phyloP scores from a whole-genome alignment of 169 alveolate species.

The Eimeria praecox region DNA sequence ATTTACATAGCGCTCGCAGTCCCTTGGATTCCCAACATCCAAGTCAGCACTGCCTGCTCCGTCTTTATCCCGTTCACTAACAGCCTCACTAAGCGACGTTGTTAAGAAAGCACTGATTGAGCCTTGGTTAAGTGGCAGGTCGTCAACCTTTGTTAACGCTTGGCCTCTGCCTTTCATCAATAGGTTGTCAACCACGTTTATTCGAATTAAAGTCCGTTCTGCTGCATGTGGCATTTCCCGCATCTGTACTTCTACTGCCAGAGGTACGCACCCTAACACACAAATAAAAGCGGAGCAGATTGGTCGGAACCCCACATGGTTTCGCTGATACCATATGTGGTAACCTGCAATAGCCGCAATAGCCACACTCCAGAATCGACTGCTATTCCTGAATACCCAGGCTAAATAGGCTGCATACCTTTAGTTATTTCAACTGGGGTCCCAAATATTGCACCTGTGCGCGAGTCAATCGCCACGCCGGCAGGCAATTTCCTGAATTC shows the following conservation, averaged over 20 bases:
- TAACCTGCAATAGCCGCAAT: background rate
- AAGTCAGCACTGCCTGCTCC: background rate
- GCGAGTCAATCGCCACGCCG: constrained; percentile 63
- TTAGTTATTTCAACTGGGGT: constrained; percentile 39
- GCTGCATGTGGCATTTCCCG: constrained; percentile 66
- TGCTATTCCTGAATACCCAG: background rate
- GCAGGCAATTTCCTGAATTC: constrained; percentile 53
- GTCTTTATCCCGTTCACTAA: background rate
- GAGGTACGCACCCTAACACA: constrained; percentile 52
- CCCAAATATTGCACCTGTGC: constrained; percentile 73
- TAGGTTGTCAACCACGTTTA: constrained; percentile 31
- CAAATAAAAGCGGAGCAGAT: background rate
- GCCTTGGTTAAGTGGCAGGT: background rate
- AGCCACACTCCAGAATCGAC: background rate
- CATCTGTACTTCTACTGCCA: constrained; percentile 69
- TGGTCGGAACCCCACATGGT: background rate
- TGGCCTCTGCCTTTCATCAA: too few species aligned
- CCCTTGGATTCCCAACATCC: background rate
- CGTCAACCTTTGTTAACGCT: background rate
- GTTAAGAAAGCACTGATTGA: background rate
- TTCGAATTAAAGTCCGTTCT: constrained; percentile 33
- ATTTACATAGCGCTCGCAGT: constrained; percentile 45
- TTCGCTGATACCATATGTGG: background rate
- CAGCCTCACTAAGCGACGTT: background rate
- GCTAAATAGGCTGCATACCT: background rate